Evolutionary conservation across 345 rosid species (phyloP).

Genomic region (Gossypium herbaceum): DNA sequence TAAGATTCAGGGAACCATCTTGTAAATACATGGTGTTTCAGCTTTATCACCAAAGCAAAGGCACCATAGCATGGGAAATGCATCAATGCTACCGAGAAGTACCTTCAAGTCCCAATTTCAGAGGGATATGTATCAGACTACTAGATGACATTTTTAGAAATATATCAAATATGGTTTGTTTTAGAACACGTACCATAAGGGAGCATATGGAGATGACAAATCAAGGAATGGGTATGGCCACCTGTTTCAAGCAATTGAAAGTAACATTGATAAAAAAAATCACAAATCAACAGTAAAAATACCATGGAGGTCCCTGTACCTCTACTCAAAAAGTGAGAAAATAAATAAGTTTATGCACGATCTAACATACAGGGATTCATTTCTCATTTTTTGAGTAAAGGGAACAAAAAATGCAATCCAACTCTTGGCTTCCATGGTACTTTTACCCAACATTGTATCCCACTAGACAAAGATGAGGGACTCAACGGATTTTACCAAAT

Average conservation of each 20-base stretch:
- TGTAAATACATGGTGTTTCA: slow-evolving; percentile 53
- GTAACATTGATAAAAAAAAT: not conserved
- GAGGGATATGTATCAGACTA: not conserved
- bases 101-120: slow-evolving; percentile 46
- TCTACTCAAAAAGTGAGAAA: too few relatives aligned
- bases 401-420: too few relatives aligned
- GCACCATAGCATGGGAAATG: slow-evolving; percentile 82
- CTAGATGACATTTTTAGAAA: not conserved
- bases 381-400: too few relatives aligned
- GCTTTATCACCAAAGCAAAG: slow-evolving; percentile 58
- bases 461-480: not conserved
- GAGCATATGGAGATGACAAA: slow-evolving; percentile 77
- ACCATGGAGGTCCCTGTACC: too few relatives aligned
- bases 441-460: not conserved
- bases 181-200: slow-evolving; percentile 56
- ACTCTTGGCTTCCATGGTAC: too few relatives aligned
- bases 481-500: slow-evolving; percentile 45
- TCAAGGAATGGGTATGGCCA: slow-evolving; percentile 99
- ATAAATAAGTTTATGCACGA: too few relatives aligned
- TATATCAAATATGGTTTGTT: not conserved
- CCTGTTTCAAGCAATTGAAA: slow-evolving; percentile 41
- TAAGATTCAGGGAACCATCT: slow-evolving; percentile 77
- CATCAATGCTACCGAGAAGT: slow-evolving; percentile 76
- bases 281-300: not conserved
- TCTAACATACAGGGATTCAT: too few relatives aligned